These are phyloP conservation scores for Stagonosporopsis cucurbitacearum DNA, from an alignment of 2,329 filamentous ascomycete species.

Conservation along the genomic window DNA sequence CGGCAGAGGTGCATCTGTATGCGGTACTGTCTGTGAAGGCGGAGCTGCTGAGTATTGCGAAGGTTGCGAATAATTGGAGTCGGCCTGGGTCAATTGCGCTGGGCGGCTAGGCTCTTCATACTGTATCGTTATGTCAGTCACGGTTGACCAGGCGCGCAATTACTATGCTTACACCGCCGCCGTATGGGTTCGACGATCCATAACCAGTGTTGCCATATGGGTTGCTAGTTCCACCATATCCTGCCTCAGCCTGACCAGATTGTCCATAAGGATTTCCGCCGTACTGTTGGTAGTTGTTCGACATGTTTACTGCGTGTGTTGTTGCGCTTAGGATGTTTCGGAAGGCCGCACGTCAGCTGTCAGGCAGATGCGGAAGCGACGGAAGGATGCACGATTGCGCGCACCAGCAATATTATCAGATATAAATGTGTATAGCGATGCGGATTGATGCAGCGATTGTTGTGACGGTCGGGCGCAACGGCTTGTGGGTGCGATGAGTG, in stretches of 20 bases:
- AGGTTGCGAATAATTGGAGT: slow-evolving; percentile 49
- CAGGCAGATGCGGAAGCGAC: slow-evolving; percentile 36
- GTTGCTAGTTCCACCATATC: slow-evolving; percentile 39
- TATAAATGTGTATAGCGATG: slow-evolving; percentile 3
- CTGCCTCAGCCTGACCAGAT: slow-evolving; percentile 59
- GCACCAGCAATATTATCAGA: not conserved
- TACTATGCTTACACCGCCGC: slow-evolving; percentile 31
- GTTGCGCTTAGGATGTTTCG: slow-evolving; percentile 23
- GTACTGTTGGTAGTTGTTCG: slow-evolving; percentile 60
- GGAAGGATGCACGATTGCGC: slow-evolving; percentile 30
- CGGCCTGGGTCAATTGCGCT: slow-evolving; percentile 39
- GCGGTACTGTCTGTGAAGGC: slow-evolving; percentile 37
- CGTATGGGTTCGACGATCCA: slow-evolving; percentile 41
- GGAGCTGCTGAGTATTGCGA: slow-evolving; percentile 44
- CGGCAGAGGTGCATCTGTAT: slow-evolving; percentile 25
- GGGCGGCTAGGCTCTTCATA: slow-evolving; percentile 36
- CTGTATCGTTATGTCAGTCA: slow-evolving; percentile 22
- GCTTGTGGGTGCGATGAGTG: slow-evolving; percentile 24
- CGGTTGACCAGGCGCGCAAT: slow-evolving; percentile 14
- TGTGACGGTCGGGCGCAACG: slow-evolving; percentile 6
- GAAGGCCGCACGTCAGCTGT: slow-evolving; percentile 29
- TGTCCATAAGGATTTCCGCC: slow-evolving; percentile 67
- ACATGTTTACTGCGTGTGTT: slow-evolving; percentile 31
- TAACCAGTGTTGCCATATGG: slow-evolving; percentile 49
- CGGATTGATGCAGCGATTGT: slow-evolving; percentile 16